Evolutionary conservation across 2,329 filamentous ascomycete genomes (phyloP), one percentile per base, ranked within the genome.

Genomic region (Alternaria longipes): DNA sequence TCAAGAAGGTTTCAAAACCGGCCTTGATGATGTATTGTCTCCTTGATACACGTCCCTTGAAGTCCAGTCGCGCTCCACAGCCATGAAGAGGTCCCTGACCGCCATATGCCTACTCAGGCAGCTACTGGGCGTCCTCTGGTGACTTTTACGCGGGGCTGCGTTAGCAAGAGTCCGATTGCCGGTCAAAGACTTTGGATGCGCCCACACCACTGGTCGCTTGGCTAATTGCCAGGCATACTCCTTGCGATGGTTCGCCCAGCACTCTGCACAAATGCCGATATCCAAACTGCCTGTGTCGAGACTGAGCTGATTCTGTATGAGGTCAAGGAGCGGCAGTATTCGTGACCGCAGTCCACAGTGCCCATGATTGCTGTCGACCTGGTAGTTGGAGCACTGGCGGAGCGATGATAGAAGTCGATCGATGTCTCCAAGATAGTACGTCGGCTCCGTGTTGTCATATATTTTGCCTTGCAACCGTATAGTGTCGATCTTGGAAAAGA

Each of bases 271-370:
- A 11, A 84, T 78, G 5, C 81, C 82, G 24, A 81, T 69, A 52
- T 81, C 78, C 8, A 72, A 55, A 41, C 69, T 77, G 8, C 70
- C 68, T 41, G 72, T 67, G 26, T 76, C 75, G 11, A 77, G 62
- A 47, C 72, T 76, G 5, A 83, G 60, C 22, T 75, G 74, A 26
- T 78, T 76, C 59, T 87, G 84, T 30, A 93, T 79, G 54, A 88
- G 85, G 56, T 91, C 89, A 16, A 93, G 76, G 4, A 91, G 83
- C 8, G 90, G 89, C 40, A 91, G 79, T 4, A 93, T 77, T 18
- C 88, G 84, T 3, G 86, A 87, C 45, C 90, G 82, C 38, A 92
- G 81, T 1, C 91, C 91, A 72, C 91, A 94, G 75, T 93, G 90
- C 1, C 84, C 84, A 75, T 94, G 91, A 72, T 92, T 83, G 65